phyloP scores from a whole-genome alignment of 1,284 basidiomycete species.

The Microbotryum saponariae region DNA sequence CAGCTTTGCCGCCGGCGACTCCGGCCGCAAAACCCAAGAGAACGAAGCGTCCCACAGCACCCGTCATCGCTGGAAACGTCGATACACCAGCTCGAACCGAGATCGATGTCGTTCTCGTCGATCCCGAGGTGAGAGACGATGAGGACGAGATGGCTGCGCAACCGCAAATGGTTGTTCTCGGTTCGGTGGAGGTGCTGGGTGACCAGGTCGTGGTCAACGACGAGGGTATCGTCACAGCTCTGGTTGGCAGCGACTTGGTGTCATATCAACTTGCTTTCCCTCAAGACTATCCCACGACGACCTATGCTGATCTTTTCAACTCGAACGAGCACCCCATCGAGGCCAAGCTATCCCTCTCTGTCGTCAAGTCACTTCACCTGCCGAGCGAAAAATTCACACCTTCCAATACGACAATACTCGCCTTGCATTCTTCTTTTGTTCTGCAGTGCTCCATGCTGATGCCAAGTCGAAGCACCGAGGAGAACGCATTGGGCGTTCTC shows the following conservation, averaged over 20 bases:
- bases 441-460: conserved; percentile 9
- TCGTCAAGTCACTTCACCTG: conserved; percentile 21
- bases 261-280: not conserved
- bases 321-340: not conserved
- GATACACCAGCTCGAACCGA: conserved; percentile 6
- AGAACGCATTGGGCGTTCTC: not conserved
- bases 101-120: conserved; percentile 25
- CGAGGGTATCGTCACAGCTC: conserved; percentile 23
- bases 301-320: conserved; percentile 24
- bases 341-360: conserved; percentile 4
- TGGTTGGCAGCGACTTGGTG: not conserved
- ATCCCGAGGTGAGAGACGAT: conserved; percentile 15
- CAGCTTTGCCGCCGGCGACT: not conserved
- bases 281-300: not conserved
- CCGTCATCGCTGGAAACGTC: conserved; percentile 22
- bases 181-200: conserved; percentile 14
- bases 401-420: conserved; percentile 13
- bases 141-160: conserved; percentile 17
- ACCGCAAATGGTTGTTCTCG: conserved; percentile 16
- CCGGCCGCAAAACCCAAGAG: conserved; percentile 26
- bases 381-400: conserved; percentile 8
- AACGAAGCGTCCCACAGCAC: conserved; percentile 19
- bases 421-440: conserved; percentile 30
- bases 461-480: not conserved
- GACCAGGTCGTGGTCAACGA: conserved; percentile 29